A percentile compares a stretch with the other conserved stretches of the same genome.
These are phyloP conservation scores for Colletotrichum sidae DNA, from an alignment of 2,329 filamentous ascomycete species.

Conservation along the genomic window DNA sequence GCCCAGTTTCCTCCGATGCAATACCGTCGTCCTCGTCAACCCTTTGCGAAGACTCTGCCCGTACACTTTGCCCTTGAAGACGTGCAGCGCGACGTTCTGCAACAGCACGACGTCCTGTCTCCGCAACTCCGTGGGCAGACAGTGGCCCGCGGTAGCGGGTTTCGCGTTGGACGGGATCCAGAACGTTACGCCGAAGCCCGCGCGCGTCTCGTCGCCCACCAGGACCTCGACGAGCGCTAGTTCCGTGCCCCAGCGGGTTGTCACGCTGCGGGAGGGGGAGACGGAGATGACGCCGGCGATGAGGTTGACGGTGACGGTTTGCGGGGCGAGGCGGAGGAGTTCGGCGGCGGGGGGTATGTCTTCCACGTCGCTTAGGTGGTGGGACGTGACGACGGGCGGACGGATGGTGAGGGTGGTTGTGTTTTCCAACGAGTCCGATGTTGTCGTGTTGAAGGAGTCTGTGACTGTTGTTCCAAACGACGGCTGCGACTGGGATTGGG, in stretches of 20 bases:
- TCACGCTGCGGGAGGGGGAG: conserved; percentile 74
- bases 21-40: conserved; percentile 75
- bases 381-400: conserved; percentile 46
- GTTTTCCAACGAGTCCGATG: conserved; percentile 43
- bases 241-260: conserved; percentile 71
- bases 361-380: conserved; percentile 71
- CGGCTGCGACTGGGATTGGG: not conserved
- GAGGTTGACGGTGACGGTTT: conserved; percentile 85
- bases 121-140: conserved; percentile 57
- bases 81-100: conserved; percentile 81
- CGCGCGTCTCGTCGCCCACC: conserved; percentile 86
- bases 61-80: conserved; percentile 82
- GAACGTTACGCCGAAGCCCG: conserved; percentile 85
- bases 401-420: conserved; percentile 39
- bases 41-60: conserved; percentile 83
- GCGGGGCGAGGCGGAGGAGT: conserved; percentile 76
- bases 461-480: conserved; percentile 40
- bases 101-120: conserved; percentile 83
- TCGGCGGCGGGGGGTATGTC: conserved; percentile 76
- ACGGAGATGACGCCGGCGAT: conserved; percentile 84
- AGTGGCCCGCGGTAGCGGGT: not conserved
- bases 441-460: conserved; percentile 52
- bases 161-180: conserved; percentile 70
- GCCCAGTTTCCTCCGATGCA: conserved; percentile 68
- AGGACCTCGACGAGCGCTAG: conserved; percentile 80